These are phyloP conservation scores for Podaxis mareebaensis DNA, from an alignment of 768 basidiomycete species.

Conservation along the genomic window DNA sequence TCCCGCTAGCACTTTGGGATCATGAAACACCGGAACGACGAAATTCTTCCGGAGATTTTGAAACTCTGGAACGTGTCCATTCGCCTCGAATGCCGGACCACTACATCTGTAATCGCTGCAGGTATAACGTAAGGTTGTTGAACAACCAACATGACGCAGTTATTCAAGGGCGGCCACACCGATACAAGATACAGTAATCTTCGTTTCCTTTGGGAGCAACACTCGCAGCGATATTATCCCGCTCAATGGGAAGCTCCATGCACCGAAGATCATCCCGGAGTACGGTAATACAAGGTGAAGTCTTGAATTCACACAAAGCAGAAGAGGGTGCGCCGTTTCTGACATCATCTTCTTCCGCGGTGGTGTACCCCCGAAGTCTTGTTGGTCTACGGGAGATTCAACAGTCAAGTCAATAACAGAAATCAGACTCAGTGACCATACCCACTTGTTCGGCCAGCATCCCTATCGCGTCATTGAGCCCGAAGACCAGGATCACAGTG, in stretches of 20 bases:
- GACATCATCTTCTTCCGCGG: background rate
- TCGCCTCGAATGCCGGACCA: constrained; percentile 6
- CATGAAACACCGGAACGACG: constrained; percentile 7
- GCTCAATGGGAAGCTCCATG: constrained; percentile 11
- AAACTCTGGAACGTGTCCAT: constrained; percentile 1
- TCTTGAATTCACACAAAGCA: constrained; percentile 10
- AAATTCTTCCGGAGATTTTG: constrained; percentile 6
- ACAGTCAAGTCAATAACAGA: background rate
- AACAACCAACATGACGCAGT: background rate
- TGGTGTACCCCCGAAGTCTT: background rate
- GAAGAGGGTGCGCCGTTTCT: background rate
- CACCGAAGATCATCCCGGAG: constrained; percentile 12
- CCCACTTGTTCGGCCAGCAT: background rate
- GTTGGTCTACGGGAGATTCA: background rate
- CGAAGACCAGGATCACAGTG: background rate
- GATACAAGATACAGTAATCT: constrained; percentile 6
- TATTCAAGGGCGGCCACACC: background rate
- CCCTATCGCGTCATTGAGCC: background rate
- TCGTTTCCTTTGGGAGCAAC: constrained; percentile 8
- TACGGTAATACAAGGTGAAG: constrained; percentile 7
- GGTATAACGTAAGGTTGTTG: background rate
- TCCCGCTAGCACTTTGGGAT: background rate
- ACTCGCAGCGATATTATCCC: constrained; percentile 12
- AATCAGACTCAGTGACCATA: background rate
- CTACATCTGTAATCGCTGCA: constrained; percentile 9